Base-by-base conservation (phyloP, 2,329 filamentous ascomycete genomes). In the Penicillium janthinellum region DNA sequence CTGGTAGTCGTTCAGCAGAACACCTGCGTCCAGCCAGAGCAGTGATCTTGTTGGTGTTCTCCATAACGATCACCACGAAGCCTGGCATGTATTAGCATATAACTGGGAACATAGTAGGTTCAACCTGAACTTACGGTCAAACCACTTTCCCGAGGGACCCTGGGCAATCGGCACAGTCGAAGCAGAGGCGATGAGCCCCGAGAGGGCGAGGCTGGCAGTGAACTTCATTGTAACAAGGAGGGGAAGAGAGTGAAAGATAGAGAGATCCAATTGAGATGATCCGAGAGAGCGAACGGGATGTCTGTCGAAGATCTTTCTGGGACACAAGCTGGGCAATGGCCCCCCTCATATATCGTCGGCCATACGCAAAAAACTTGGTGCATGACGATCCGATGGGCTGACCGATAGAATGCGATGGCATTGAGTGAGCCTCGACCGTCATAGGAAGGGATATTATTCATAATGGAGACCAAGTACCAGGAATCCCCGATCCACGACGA, bases 1-100 rank as follows among this genome's bases (percentile, higher is more conserved):
- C 25, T 54, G 52, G 31, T 45, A 45, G 7, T 28, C 51, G 39
- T 54, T 31, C 25, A 62, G 47, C 25, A 59, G 15, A 25, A 62
- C 55, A n/a, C 58, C 57, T 6, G 31, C 39, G 49, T 62, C 50
- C 54, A 20, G 50, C 61, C 15, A 61, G 37, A 11, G 61, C 47
- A 11, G 48, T 54, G 39, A 25, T 58, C 55, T 63, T 63, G 55
- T 61, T 58, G 39, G 54, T 63, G 51, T 63, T 63, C 47, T 63
- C 61, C 35, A 63, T 44, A 17, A 61, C 58, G n/a, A 63, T 56
- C 5, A 58, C 61, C 28, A 59, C 58, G 20, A 55, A 41, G 35
- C 49, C 35, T 41, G 31, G n/a, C 31, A 41, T 52, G 10, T 5
- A 10, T 50, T 37, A 37, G 48, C 14, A 50, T 38, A 3, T 10